Evolutionary conservation across 192 early-diverging fungal species (phyloP).

Genomic region (Coemansia sp.): DNA sequence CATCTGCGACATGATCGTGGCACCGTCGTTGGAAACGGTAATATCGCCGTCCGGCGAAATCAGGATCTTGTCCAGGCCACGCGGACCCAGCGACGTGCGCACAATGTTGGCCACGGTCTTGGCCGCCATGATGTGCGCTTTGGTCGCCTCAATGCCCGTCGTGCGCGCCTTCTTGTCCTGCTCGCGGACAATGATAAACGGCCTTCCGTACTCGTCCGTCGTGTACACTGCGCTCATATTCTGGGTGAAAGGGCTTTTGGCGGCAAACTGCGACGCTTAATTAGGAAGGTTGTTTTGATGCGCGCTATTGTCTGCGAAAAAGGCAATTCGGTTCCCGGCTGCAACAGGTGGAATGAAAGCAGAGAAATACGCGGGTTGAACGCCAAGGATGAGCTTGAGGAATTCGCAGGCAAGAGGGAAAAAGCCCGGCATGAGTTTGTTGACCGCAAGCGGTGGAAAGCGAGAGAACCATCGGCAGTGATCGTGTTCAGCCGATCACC

Average conservation of each 20-base stretch:
- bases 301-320: not conserved
- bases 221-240: conserved; percentile 78
- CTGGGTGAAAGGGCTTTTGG: no score
- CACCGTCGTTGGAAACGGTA: conserved; percentile 98
- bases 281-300: not conserved
- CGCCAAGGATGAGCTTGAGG: not conserved
- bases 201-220: conserved; percentile 68
- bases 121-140: conserved; percentile 97
- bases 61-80: conserved; percentile 98
- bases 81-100: conserved; percentile 96
- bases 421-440: not conserved
- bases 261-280: not conserved
- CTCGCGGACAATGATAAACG: conserved; percentile 98
- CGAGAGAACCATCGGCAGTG: not conserved
- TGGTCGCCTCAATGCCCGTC: conserved; percentile 89
- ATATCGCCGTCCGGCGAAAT: conserved; percentile 99
- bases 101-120: conserved; percentile 96
- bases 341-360: no score
- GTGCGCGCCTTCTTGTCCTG: conserved; percentile 89
- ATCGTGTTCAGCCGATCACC: not conserved
- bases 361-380: no score
- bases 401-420: not conserved
- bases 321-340: not conserved
- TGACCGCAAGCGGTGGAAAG: not conserved
- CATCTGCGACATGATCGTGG: conserved; percentile 97